phyloP scores from a whole-genome alignment of 225 moss, liverwort and hornwort genomes.

The Takakia lepidozioides region DNA sequence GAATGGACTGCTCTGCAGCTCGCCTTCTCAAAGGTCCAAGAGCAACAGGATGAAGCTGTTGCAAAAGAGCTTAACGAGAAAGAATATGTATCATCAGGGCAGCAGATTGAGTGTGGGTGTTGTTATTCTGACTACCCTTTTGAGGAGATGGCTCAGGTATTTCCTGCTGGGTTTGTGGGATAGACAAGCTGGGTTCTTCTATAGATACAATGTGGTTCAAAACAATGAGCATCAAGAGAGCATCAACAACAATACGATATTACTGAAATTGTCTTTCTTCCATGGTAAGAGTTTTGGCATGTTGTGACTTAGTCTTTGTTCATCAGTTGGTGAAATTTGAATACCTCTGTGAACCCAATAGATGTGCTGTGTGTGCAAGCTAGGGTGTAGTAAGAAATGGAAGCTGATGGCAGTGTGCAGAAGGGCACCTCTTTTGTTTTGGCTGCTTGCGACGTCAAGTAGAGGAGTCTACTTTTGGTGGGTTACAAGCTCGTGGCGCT shows the following conservation, averaged over 20 bases:
- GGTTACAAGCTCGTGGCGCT: conserved; percentile 34
- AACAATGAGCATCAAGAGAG: not conserved
- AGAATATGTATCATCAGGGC: conserved; percentile 18
- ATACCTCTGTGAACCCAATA: too few species aligned
- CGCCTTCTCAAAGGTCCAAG: conserved; percentile 6
- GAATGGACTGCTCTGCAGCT: conserved; percentile 28
- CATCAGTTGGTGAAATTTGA: too few species aligned
- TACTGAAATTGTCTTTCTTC: not conserved
- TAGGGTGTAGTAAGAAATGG: too few species aligned
- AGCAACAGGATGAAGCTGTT: conserved; percentile 8
- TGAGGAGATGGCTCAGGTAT: conserved; percentile 75
- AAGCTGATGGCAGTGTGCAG: conserved; percentile 57
- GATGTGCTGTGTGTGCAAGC: too few species aligned
- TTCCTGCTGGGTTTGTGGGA: too few species aligned
- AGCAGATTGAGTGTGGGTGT: conserved; percentile 67
- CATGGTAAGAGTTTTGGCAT: not conserved
- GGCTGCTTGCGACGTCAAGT: conserved; percentile 65
- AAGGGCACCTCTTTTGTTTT: conserved; percentile 87
- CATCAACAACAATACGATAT: not conserved
- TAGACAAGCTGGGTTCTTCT: not conserved
- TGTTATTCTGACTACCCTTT: conserved; percentile 61
- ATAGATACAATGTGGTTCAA: not conserved
- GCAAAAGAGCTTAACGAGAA: conserved; percentile 4
- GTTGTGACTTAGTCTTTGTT: too few species aligned
- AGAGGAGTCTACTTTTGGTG: conserved; percentile 76